These are phyloP conservation scores for Delphinella strobiligena DNA, from an alignment of 2,329 filamentous ascomycete genomes.

Conservation along the genomic window DNA sequence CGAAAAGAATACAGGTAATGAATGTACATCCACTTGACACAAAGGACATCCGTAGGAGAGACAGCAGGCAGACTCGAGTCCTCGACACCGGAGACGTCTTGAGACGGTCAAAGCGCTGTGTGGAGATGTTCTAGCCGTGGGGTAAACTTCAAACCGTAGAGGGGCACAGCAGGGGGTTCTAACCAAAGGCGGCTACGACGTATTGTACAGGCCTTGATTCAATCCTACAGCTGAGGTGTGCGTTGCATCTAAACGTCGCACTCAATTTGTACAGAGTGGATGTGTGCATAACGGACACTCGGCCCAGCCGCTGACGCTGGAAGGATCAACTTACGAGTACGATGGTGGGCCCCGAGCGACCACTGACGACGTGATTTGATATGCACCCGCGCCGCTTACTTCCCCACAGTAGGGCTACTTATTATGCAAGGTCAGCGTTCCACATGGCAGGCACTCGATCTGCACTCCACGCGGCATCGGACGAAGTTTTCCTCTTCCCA, in stretches of 20 bases:
- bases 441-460: not conserved
- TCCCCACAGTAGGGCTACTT: not conserved
- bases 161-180: no score
- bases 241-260: not conserved
- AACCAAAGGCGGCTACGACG: no score
- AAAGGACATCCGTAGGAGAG: not conserved
- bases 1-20: no score
- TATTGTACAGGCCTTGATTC: no score
- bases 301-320: no score
- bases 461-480: not conserved
- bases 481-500: not conserved
- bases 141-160: no score
- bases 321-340: not conserved
- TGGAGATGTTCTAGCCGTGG: not conserved
- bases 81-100: constrained; percentile 1
- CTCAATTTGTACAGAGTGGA: no score
- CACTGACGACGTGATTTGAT: not conserved
- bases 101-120: not conserved
- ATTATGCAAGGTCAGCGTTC: no score
- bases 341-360: not conserved
- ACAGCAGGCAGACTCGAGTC: not conserved
- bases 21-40: no score
- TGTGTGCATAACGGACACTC: no score
- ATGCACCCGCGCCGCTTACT: not conserved
- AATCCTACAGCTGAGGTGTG: no score